Evolutionary conservation across 768 basidiomycete species (phyloP), one percentile per base, ranked within the genome.

Genomic region (Auricularia auricula-judae): DNA sequence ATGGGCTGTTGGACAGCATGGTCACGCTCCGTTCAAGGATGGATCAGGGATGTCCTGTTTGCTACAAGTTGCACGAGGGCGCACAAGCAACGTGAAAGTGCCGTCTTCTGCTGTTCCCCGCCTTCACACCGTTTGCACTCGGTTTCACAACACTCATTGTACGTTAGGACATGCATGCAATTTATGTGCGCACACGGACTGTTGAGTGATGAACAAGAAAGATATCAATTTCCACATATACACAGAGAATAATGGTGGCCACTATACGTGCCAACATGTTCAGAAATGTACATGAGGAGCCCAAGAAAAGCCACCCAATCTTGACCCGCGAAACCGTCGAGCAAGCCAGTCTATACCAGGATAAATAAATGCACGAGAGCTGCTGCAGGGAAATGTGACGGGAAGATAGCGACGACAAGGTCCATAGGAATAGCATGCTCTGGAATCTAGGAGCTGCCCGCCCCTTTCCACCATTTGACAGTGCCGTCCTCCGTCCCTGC

Each of bases 391-490:
- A 7, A 51, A 21, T 16, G 18, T 16, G 47, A 51, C 1, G 21
- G 47, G 18, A 44, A 44, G 43, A 51, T 8, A 18, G 14, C 47
- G 18, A 21, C 47, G 21, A 21, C 16, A 21, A 18, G 5, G 18
- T 51, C 21, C 18, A 51, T 18, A 18, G 47, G 8, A 18, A 51
- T 8, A 5, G 47, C 4, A 51, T 8, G 18, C 11, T 1, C 11
- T 14, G 21, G 47, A 5, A 1, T 18, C 47, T 51, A 51, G 61
- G 77, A 76, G 12, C 76, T 69, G 23, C 87, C 89, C 2, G 87
- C 89, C 35, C 84, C 84, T 70, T 87, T 81, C 87, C 86, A 91
- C 88, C 89, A 91, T 64, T 81, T 78, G 3, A 90, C 85, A 1
- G 79, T 68, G 0, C 89, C 91, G 64, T 91, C 89, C 67, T 90